Evolutionary conservation across 768 basidiomycete genomes (phyloP), one percentile per base, ranked within the genome.

Genomic region (Boletellus emodensis): DNA sequence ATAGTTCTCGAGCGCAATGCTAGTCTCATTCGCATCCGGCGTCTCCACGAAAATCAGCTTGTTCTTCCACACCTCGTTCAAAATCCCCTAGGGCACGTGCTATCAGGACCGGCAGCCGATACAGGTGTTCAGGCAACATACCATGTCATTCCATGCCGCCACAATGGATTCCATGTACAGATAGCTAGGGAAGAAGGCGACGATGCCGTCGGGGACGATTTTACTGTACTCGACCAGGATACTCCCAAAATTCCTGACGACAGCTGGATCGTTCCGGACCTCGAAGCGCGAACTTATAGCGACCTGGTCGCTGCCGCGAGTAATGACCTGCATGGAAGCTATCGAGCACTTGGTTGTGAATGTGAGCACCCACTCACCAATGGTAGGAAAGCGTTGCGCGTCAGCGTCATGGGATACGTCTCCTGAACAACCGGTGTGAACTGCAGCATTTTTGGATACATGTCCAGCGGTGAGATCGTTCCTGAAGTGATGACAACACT

Each of bases 131-230:
- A 43, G 13, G 40, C 26, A 40, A 72, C 86, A 46, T 66, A 94
- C 96, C 96, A 99, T 99, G 68, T 99, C 96, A 64, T 98, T 97
- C 96, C 96, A 99, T n/a, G 96, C 96, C 2, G 94, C 93, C 11
- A 98, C 96, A 52, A 99, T 99, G 20, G 91, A 94, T 70, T 99
- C 96, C 96, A 99, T 99, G 69, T 99, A 99, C 13, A 99, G 82
- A 72, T 99, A 99, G 71, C 90, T 93, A 17, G 96, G 96, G 71
- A 99, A 99, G 78, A 99, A 99, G 4, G 94, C 94, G 17, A 98
- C 96, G 54, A 99, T 90, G 12, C 96, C 96, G 69, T 99, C 96
- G 8, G 96, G 96, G 2, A 99, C 94, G 47, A 90, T 92, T 66
- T 94, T 94, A 73, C 90, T 91, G 75, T 96, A 98, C 68, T 99